These are phyloP conservation scores for Actinomortierella wolfii DNA, from an alignment of 371 early-diverging fungal genomes.

Conservation along the genomic window DNA sequence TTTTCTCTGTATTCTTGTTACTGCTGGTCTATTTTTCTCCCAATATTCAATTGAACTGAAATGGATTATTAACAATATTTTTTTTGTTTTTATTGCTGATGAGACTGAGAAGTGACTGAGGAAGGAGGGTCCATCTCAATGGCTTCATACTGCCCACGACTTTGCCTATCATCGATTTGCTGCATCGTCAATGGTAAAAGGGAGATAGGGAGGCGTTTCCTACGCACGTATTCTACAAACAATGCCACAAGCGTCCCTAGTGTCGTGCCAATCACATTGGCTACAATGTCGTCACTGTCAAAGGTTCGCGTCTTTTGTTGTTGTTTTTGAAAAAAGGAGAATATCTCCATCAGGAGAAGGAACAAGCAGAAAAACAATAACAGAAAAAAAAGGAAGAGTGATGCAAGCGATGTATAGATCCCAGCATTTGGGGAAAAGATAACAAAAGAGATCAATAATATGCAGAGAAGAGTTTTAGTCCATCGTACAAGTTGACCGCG, in stretches of 20 bases:
- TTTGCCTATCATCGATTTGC: too few species aligned
- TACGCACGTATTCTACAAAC: constrained; percentile 18
- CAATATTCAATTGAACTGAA: too few species aligned
- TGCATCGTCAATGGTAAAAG: too few species aligned
- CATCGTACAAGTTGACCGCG: too few species aligned
- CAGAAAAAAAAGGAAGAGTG: not conserved
- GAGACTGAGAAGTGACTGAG: too few species aligned
- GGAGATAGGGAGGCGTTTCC: constrained; percentile 14
- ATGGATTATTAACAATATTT: too few species aligned
- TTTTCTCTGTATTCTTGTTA: too few species aligned
- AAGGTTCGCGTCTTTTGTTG: constrained; percentile 23
- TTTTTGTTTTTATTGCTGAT: too few species aligned
- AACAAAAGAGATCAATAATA: not conserved
- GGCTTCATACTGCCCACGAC: constrained; percentile 18
- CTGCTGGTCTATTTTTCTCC: too few species aligned
- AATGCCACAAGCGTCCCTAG: constrained; percentile 16
- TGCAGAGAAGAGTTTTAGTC: not conserved
- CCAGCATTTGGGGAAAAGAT: not conserved
- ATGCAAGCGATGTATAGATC: not conserved
- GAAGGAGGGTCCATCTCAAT: constrained; percentile 18
- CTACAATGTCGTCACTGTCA: constrained; percentile 33
- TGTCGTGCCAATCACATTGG: constrained; percentile 21
- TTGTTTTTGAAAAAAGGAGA: not conserved
- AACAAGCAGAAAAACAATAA: not conserved
- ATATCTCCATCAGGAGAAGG: not conserved